Evolutionary conservation across 2,329 filamentous ascomycete species (phyloP), one percentile per base, ranked within the genome.

Genomic region (Eurotiales sp.): DNA sequence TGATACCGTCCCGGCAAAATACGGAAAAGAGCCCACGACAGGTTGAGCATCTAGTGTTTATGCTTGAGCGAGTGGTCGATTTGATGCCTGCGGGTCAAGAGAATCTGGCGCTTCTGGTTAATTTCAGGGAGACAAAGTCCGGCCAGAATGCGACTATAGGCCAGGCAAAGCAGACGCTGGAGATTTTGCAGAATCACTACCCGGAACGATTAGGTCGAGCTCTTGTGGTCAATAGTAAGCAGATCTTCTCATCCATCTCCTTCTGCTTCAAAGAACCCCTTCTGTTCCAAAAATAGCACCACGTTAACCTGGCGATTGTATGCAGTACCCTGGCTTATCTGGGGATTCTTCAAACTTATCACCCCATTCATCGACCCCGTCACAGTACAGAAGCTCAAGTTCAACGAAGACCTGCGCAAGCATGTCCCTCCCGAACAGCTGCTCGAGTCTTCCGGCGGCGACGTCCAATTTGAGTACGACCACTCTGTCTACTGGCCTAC

Each of bases 321-420:
- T 51, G 44, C 57, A 92, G 88, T 96, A 44, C 92, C 92, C 0
- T 96, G 89, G 84, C 81, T 95, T 57, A 88, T 97, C 55, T 86
- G 83, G 70, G 88, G 88, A 46, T 99, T 99, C 79, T 95, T 97
- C 80, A 96, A 95, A 72, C 76, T 96, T 62, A 91, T 99, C 72
- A 90, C 84, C 4, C 90, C 92, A 34, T 96, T 99, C 72, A 96
- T 99, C 72, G 93, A 99, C 71, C 93, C 93, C 7, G 76, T 91
- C 62, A 99, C 93, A 8, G 84, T 88, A 53, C 85, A 93, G 64
- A 99, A 99, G 78, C 85, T 99, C 75, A 95, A 93, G 75, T 96
- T 96, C 79, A 96, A 97, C 76, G 90, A 96, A 69, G 87, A 95
- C 65, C 85, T 96, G 76, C 80, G 79, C 59, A 77, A 87, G 59